Evolutionary conservation across 306 rosid species (phyloP), one percentile per base, ranked within the genome.

Genomic region (Citrullus mucosospermus): DNA sequence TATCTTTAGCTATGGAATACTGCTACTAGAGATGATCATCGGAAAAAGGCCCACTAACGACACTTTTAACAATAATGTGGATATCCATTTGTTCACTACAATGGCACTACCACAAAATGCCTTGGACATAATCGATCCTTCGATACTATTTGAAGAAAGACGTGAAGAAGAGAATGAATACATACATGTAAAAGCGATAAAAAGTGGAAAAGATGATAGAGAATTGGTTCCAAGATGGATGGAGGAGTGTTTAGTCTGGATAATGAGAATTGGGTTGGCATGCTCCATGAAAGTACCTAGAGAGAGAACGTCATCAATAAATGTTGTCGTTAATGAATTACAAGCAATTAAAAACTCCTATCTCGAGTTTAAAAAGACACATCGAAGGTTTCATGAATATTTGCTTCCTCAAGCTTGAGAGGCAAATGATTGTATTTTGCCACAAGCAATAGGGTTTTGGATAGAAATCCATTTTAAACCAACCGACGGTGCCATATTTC

Each of bases 121-220:
- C 48, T 85, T 83, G 75, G 85, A 82, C 66, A 77, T 86, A 20
- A 62, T 63, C 22, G 93, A 89, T 66, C 84, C 86, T 66, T 80
- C 41, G 9, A 44, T 88, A 71, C 18, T 80, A 20, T 77, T n/a
- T 17, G 82, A 59, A 22, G 57, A 70, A 46, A 22, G 13, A 11
- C 10, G 5, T 25, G 10, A 82, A 78, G 79, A 82, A 53, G 76
- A 83, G 9, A 60, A 81, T 25, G 75, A 48, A 2, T 25, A 34
- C 5, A 43, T 20, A 30, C 79, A 88, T 57, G 83, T 81, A 72
- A 78, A 7, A 0, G 72, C 80, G 1, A 56, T 79, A 30, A 70
- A 30, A 11, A 14, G 25, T 43, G 74, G 39, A 46, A 12, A 20
- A 0, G 59, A 84, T 46, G 51, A 4, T 22, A 75, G 17, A 79